Evolutionary conservation across 2,329 filamentous ascomycete genomes (phyloP).

Genomic region (Coniochaeta ligniaria): DNA sequence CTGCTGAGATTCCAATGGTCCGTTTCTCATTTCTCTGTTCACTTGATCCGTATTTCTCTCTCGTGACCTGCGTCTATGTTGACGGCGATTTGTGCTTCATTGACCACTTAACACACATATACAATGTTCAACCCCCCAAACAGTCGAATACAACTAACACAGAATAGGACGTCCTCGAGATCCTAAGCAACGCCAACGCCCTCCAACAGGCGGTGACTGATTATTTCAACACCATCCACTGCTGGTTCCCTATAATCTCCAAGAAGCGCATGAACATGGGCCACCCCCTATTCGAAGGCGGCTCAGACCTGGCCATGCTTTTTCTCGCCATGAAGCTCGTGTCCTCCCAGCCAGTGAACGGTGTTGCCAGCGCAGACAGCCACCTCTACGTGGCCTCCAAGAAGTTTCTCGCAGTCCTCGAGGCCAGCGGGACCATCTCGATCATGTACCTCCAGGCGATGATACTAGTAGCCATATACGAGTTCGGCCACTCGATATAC

Average conservation of each 20-base stretch:
- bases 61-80: too few relatives aligned
- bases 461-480: constrained; percentile 37
- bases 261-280: not conserved
- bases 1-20: constrained; percentile 29
- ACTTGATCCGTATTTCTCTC: not conserved
- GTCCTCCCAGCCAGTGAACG: constrained; percentile 25
- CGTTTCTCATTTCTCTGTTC: not conserved
- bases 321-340: constrained; percentile 42
- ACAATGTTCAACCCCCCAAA: too few relatives aligned
- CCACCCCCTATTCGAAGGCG: constrained; percentile 29
- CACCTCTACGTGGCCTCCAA: constrained; percentile 35
- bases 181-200: constrained; percentile 27
- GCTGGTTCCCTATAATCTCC: constrained; percentile 37
- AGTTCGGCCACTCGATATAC: constrained; percentile 40
- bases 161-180: constrained; percentile 27
- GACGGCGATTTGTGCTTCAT: too few relatives aligned
- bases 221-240: constrained; percentile 37
- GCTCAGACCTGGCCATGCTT: constrained; percentile 36
- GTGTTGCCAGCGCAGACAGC: constrained; percentile 24
- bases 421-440: constrained; percentile 31
- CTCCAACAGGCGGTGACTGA: constrained; percentile 28
- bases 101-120: too few relatives aligned
- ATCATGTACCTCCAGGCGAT: constrained; percentile 36
- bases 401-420: constrained; percentile 30
- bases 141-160: too few relatives aligned